Evolutionary conservation across 2,329 filamentous ascomycete genomes (phyloP).

Genomic region (Fusarium proliferatum): DNA sequence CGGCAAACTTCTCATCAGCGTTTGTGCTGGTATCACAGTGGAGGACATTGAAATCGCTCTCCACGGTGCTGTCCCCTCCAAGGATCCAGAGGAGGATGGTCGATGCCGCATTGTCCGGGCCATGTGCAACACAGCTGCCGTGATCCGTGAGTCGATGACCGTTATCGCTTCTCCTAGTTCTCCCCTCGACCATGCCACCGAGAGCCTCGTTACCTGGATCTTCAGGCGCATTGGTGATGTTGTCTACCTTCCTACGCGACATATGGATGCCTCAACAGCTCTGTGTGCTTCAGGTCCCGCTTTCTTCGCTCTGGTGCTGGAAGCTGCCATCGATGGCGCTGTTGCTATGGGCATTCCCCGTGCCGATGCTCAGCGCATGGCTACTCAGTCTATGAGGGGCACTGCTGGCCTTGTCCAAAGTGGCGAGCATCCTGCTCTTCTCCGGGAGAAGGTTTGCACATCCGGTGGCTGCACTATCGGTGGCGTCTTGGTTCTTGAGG

Average conservation of each 20-base stretch:
- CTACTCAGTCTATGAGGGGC: conserved; percentile 81
- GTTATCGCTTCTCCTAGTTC: conserved; percentile 75
- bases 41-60: conserved; percentile 74
- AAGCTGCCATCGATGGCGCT: conserved; percentile 80
- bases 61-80: conserved; percentile 64
- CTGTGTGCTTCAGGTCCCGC: conserved; percentile 80
- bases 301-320: conserved; percentile 80
- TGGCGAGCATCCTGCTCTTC: conserved; percentile 79
- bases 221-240: conserved; percentile 80
- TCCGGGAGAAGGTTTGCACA: conserved; percentile 81
- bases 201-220: conserved; percentile 76
- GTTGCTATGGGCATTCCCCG: conserved; percentile 83
- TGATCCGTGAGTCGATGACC: conserved; percentile 85
- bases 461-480: conserved; percentile 83
- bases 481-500: conserved; percentile 78
- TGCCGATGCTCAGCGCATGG: conserved; percentile 79
- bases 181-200: conserved; percentile 64
- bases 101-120: conserved; percentile 77
- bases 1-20: conserved; percentile 84
- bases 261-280: conserved; percentile 79
- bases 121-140: conserved; percentile 86
- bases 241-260: conserved; percentile 71
- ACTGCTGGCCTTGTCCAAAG: conserved; percentile 74
- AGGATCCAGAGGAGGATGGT: conserved; percentile 58
- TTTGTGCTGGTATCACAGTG: conserved; percentile 80